Base-by-base conservation (phyloP, 208 protist genomes). In the Crithidia acanthocephali region DNA sequence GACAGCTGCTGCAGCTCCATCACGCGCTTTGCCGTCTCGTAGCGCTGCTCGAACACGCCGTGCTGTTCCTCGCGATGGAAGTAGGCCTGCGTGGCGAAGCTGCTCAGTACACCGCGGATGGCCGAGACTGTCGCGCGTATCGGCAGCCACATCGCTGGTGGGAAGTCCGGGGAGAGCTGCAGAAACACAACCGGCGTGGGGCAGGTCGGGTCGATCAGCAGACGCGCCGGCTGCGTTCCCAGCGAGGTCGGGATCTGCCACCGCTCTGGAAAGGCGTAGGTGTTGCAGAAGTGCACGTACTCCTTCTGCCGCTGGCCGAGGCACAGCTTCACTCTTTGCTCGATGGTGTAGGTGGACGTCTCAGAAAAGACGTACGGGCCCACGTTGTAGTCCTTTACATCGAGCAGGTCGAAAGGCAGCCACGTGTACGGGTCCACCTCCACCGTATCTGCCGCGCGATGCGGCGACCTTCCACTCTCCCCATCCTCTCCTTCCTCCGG, bases 201-300 rank as follows among this genome's bases (percentile, higher is more conserved):
- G 62, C 83, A 79, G 9, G 37, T 47, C 16, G 90, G 90, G 67
- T 97, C 90, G 18, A 95, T 67, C n/a, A 86, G 78, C 18, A 97
- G 84, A 32, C 84, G 74, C 22, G 81, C 74, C 11, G 90, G 90
- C 37, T 75, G 67, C 44, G 93, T 97, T n/a, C 93, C 93, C 16
- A 95, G 28, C 45, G 88, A 92, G 2, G 93, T 97, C 5, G 93
- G 90, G 0, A 97, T 78, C 81, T 97, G 93, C 23, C 79, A 64
- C 5, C 88, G 85, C 59, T 92, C 83, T 1, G 93, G 91, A 68
- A 98, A 98, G 64, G 81, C 50, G 78, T 97, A 98, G 23, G 88
- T 77, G 58, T 90, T 80, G 65, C 86, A 91, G 68, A 98, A 95
- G 80, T 90, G 85, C n/a, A 97, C 77, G 82, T 97, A 98, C 82